A percentile compares a stretch with the other conserved stretches of the same genome.
These are phyloP conservation scores for Exophiala sideris DNA, from an alignment of 2,329 filamentous ascomycete genomes.

Conservation along the genomic window DNA sequence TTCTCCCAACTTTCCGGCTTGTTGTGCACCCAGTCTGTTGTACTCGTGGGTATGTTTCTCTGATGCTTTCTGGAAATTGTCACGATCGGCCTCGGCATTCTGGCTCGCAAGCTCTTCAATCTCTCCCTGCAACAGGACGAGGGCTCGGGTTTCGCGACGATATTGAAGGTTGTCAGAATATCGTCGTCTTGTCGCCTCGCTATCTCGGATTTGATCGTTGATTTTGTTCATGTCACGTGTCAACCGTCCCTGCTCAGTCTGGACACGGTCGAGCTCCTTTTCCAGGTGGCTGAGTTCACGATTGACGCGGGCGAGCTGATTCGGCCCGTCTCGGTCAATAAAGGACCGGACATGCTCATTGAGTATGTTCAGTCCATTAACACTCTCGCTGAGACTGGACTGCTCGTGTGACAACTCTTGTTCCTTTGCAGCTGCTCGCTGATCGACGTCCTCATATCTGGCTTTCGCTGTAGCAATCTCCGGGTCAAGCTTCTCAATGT, in stretches of 20 bases:
- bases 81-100: constrained; percentile 78
- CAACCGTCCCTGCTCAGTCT: constrained; percentile 65
- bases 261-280: constrained; percentile 60
- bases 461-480: constrained; percentile 72
- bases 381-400: constrained; percentile 67
- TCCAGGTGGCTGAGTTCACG: constrained; percentile 67
- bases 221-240: constrained; percentile 72
- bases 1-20: constrained; percentile 69
- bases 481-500: constrained; percentile 71
- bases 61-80: constrained; percentile 68
- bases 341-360: constrained; percentile 79
- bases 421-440: constrained; percentile 69
- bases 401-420: constrained; percentile 68
- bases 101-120: constrained; percentile 72
- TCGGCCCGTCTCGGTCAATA: constrained; percentile 68
- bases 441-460: constrained; percentile 71
- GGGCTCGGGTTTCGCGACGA: constrained; percentile 67
- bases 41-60: constrained; percentile 63
- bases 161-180: constrained; percentile 87
- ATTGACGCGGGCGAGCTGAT: constrained; percentile 66
- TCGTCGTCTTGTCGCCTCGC: constrained; percentile 77
- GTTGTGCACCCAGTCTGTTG: constrained; percentile 68
- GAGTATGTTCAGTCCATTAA: constrained; percentile 72
- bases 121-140: constrained; percentile 65
- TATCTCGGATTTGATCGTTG: constrained; percentile 71